These are phyloP conservation scores for Paramecium sonneborni DNA, from an alignment of 73 alveolate species.

Conservation along the genomic window DNA sequence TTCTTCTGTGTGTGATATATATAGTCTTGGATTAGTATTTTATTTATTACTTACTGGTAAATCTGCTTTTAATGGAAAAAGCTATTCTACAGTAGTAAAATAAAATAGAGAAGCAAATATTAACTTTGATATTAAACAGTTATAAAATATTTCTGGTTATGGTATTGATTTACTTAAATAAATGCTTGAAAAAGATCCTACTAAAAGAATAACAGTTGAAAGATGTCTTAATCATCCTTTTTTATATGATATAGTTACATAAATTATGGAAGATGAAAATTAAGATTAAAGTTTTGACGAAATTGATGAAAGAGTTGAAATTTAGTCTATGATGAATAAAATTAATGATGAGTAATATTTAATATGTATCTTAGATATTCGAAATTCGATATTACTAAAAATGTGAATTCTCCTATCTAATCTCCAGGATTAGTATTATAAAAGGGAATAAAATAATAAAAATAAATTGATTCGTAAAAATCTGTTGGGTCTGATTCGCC, in stretches of 20 bases:
- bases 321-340: background rate
- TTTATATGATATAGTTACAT: background rate
- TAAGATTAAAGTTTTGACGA: conserved; percentile 4
- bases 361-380: background rate
- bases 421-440: background rate
- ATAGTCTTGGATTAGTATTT: conserved; percentile 40
- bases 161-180: conserved; percentile 49
- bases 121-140: background rate
- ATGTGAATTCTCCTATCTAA: background rate
- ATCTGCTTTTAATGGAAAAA: conserved; percentile 24
- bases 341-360: background rate
- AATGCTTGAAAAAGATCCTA: conserved; percentile 65
- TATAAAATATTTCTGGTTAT: background rate
- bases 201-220: conserved; percentile 47
- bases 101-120: conserved; percentile 24
- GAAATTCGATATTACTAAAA: background rate
- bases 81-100: conserved; percentile 5
- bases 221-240: conserved; percentile 58
- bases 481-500: background rate
- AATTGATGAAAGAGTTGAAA: background rate
- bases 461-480: background rate
- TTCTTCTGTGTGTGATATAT: conserved; percentile 14
- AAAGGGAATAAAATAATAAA: background rate
- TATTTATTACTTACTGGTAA: conserved; percentile 11
- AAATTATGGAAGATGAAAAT: background rate